Evolutionary conservation across 192 early-diverging fungal species (phyloP).

Genomic region (Backusella luteola): DNA sequence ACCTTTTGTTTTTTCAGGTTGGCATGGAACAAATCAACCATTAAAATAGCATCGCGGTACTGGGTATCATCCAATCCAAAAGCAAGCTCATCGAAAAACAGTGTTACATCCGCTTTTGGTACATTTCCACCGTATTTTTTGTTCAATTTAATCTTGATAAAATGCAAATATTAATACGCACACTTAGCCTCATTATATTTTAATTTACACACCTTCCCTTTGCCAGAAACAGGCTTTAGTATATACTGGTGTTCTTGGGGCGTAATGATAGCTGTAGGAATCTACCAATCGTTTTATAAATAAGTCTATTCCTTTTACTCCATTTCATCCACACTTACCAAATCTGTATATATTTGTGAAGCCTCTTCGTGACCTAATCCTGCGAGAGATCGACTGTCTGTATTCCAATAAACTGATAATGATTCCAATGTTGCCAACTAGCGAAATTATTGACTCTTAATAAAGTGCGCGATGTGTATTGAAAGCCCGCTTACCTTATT

Average conservation of each 20-base stretch:
- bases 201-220: conserved; percentile 51
- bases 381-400: conserved; percentile 40
- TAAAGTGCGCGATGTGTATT: background rate
- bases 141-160: conserved; percentile 23
- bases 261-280: conserved; percentile 43
- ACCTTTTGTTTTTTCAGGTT: conserved; percentile 32
- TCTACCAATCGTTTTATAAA: conserved; percentile 35
- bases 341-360: conserved; percentile 6
- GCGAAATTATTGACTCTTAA: background rate
- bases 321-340: conserved; percentile 19
- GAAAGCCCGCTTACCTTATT: conserved; percentile 52
- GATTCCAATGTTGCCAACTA: conserved; percentile 58
- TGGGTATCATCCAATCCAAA: conserved; percentile 78
- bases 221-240: conserved; percentile 77
- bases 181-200: background rate
- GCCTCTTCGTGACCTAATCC: conserved; percentile 14
- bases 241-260: conserved; percentile 63
- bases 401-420: conserved; percentile 77
- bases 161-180: conserved; percentile 33
- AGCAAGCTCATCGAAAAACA: conserved; percentile 76
- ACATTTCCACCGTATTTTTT: conserved; percentile 16
- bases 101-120: conserved; percentile 50
- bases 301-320: background rate
- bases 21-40: conserved; percentile 47
- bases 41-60: conserved; percentile 62